Evolutionary conservation across 176 grass and related monocot species (phyloP), one percentile per base, ranked within the genome.

Genomic region (Oryza australiensis): DNA sequence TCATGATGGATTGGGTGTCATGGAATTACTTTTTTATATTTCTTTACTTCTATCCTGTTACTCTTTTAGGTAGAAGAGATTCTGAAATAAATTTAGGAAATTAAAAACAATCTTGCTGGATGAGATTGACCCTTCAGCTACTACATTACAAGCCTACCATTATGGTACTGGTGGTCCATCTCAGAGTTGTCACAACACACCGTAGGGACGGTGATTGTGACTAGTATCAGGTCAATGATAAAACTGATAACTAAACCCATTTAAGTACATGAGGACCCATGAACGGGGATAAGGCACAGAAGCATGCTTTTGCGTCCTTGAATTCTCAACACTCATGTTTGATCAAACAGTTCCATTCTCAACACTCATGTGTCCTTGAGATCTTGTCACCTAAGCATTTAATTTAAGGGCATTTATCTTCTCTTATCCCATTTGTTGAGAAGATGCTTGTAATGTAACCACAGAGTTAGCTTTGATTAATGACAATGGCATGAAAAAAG

Each of bases 41-140:
- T 40, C 20, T 75, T 75, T 60, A 20, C 26, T 40, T 72, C 38
- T 13, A 23, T 75, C 23, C 69, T 29, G 18, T 65, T 65, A 86
- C 24, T 73, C 84, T 80, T 51, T 86, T 81, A 68, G 84, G 77
- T 34, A 42, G 23, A 26, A 45, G 60, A 5, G 29, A 55, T 86
- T 55, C 8, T 66, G 57, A 80, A 80, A 67, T 74, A 74, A 57
- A 80, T 74, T 32, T 81, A 4, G 63, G 7, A 51, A 65, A 62
- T 49, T 22, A 1, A 6, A 59, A 83, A 74, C 14, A 3, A 27
- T 74, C 0, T 29, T 15, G 9, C 24, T 48, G 46, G 88, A 78
- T 90, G 81, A 84, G 43, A 16, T 30, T 34, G 87, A 86, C 83
- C 68, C 73, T 82, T 86, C 9, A 86, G 83, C 88, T 68, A 82